Evolutionary conservation across 805 yeast genomes (phyloP), one percentile per base, ranked within the genome.

Genomic region (Sugiyamaella lignohabitans): DNA sequence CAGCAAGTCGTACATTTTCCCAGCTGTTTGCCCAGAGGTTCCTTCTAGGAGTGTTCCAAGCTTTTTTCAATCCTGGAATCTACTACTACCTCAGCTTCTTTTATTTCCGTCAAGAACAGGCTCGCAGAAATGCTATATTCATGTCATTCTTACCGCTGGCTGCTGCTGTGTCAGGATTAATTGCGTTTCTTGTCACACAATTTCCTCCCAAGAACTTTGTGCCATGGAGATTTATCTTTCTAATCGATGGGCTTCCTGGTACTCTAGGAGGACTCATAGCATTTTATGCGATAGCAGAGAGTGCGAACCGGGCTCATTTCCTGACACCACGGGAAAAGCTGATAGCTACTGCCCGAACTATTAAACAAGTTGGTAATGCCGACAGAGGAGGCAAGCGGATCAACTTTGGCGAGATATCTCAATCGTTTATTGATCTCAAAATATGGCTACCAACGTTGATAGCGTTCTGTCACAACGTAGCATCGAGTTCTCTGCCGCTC

Each of bases 131-230:
- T 42, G 60, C 60, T 4, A 42, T 52, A 14, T 62, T 63, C 17
- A 59, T 63, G 34, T 53, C 54, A 2, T 57, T 59, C 5, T 62
- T 64, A 1, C 51, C 59, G 23, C 68, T 80, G 47, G 75, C 82
- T n/a, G 70, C 83, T 0, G 82, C 74, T 73, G 48, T 66, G 78
- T 35, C 82, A 76, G 57, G 78, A 78, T 17, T 76, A 76, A n/a
- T 71, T 78, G 40, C 72, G 64, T 52, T 59, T 67, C 36, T 57
- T 61, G 36, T 59, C 78, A 29, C 52, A 38, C 34, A 48, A 36
- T 19, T 45, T 72, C 74, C 79, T 58, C 59, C 74, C 32, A 73
- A 53, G 16, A n/a, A 39, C 21, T 40, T 57, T 5, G 54, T 66
- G 59, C 50, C 53, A 48, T 74, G 70, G 64, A 66, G 71, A 49